These are phyloP conservation scores for Colletotrichum tamarilloi DNA, from an alignment of 2,329 filamentous ascomycete species.

Conservation along the genomic window DNA sequence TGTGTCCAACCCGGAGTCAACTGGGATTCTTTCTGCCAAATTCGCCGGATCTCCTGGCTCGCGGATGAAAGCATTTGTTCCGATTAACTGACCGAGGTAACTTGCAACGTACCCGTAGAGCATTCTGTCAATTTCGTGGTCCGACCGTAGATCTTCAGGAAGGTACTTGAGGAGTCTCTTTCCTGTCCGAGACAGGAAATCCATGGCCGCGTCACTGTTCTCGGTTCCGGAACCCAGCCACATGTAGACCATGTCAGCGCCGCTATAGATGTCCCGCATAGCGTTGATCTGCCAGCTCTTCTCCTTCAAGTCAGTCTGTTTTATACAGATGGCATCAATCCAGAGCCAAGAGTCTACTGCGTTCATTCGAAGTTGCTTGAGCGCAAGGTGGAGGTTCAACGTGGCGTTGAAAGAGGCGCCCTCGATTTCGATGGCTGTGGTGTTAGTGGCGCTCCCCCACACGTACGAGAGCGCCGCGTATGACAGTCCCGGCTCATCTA, in stretches of 20 bases:
- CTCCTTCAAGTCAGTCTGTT: too few species aligned
- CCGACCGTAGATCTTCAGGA: too few species aligned
- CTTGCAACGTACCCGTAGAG: too few species aligned
- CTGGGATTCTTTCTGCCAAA: too few species aligned
- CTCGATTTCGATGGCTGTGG: background rate
- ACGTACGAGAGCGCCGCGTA: conserved; percentile 39
- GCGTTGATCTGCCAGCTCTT: conserved; percentile 30
- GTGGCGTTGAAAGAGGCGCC: conserved; percentile 2
- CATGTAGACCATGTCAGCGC: conserved; percentile 33
- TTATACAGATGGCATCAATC: too few species aligned
- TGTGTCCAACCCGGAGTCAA: too few species aligned
- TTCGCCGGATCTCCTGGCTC: too few species aligned
- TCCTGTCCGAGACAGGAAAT: background rate
- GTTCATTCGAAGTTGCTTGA: conserved; percentile 25
- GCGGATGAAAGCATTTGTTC: too few species aligned
- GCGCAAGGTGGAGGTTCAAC: background rate
- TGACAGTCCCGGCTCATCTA: background rate
- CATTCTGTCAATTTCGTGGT: too few species aligned
- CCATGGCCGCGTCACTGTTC: background rate
- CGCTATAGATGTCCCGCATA: conserved; percentile 37
- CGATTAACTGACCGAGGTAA: too few species aligned
- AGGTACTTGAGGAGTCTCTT: too few species aligned
- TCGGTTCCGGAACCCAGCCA: conserved; percentile 37
- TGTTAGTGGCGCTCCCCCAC: conserved; percentile 31
- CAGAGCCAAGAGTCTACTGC: conserved; percentile 32